phyloP scores from a whole-genome alignment of 805 yeast species.

The Saccharomycopsis javanensis region DNA sequence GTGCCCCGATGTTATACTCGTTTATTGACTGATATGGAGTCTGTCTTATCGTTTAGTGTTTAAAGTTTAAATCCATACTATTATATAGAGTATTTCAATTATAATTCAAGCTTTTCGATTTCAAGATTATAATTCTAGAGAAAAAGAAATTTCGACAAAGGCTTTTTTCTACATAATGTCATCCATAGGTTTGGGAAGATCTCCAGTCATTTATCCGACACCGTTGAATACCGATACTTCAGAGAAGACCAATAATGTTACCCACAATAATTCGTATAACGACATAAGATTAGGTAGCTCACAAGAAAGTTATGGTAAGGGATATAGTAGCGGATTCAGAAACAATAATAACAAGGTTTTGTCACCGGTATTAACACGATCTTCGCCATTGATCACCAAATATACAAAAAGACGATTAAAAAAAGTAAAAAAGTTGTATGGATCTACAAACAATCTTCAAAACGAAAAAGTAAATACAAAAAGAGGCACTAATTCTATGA shows the following conservation, averaged over 20 bases:
- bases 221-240: slow-evolving; percentile 7
- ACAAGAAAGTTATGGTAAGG: background rate
- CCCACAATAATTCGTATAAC: background rate
- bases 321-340: background rate
- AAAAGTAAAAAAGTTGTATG: background rate
- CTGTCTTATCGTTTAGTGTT: too few species aligned
- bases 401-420: background rate
- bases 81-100: too few species aligned
- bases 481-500: background rate
- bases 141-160: too few species aligned
- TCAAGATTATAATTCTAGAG: too few species aligned
- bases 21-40: too few species aligned
- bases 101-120: too few species aligned
- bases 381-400: background rate
- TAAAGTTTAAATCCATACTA: too few species aligned
- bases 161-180: too few species aligned
- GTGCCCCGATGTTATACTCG: too few species aligned
- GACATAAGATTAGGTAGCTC: slow-evolving; percentile 7
- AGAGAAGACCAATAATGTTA: background rate
- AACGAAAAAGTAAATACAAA: background rate
- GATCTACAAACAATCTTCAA: background rate
- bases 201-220: slow-evolving; percentile 18
- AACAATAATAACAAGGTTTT: background rate
- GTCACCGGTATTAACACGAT: background rate
- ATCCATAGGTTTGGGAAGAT: slow-evolving; percentile 18